Evolutionary conservation across 1,139 yeast genomes (phyloP), one percentile per base, ranked within the genome.

Genomic region (Nematodospora anomalae): DNA sequence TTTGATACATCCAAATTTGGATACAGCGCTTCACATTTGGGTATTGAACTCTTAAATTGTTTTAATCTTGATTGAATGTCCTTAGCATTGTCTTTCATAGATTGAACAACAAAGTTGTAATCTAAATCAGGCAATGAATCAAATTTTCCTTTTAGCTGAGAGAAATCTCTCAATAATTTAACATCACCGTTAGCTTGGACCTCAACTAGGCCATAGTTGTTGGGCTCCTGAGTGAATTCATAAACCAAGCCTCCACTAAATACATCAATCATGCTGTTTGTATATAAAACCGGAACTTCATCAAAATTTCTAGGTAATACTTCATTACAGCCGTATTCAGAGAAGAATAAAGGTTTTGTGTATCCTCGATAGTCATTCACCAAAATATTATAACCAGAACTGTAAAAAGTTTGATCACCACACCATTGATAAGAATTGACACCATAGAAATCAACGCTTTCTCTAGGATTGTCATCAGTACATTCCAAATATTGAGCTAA

Each of bases 371-470:
- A 92, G 48, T 85, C 89, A 36, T 75, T 71, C 13, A 87, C 90
- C 41, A 90, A 74, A 24, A 70, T 63, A 49, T 83, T 76, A 59
- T 88, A 92, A 1, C 97, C 98, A 50, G 96, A 83, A 8, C 84
- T 71, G 42, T 79, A 65, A 59, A 86, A 85, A 3, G 94, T 82
- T 51, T 87, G 92, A 32, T 79, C 76, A 4, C 98, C 98, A 65
- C 98, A 92, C 98, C 98, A 92, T 57, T 89, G 96, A 59, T 92
- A 92, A 1, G 96, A 83, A 58, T 92, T 92, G 37, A 92, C 90
- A 4, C 98, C 98, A 62, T 88, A 90, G 55, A 92, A 92, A 57
- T 92, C 98, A 21, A 88, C 86, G 1, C 83, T 64, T 33, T 84
- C 81, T 10, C 59, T 55, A 0, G 71, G 61, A n/a, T 71, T 71